phyloP scores from a whole-genome alignment of 2,329 filamentous ascomycete genomes.

The Anisogramma anomala region DNA sequence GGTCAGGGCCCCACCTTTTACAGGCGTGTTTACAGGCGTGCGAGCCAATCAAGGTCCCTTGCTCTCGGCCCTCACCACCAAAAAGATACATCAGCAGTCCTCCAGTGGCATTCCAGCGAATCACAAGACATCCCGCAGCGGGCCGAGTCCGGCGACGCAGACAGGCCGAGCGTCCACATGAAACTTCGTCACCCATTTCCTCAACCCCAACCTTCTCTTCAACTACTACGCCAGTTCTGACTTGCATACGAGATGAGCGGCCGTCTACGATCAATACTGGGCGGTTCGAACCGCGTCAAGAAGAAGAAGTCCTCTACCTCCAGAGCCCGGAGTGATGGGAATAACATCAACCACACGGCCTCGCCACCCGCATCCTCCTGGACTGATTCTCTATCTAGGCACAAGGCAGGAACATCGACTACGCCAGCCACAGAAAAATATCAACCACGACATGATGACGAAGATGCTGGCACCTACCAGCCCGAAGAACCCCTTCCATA shows the following conservation, averaged over 20 bases:
- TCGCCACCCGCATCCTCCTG: slow-evolving; percentile 14
- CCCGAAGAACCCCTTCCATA: slow-evolving; percentile 40
- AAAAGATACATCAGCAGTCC: too few species aligned
- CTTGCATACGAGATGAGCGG: slow-evolving; percentile 10
- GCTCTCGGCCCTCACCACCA: too few species aligned
- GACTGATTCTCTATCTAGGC: slow-evolving; percentile 14
- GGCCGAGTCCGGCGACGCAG: neutral
- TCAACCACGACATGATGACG: slow-evolving; percentile 16
- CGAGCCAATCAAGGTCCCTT: too few species aligned
- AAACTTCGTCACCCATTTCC: neutral
- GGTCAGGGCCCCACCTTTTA: too few species aligned
- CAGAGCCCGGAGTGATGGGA: neutral
- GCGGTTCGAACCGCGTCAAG: slow-evolving; percentile 15
- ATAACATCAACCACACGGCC: neutral
- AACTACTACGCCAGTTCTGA: neutral
- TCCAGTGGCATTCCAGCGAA: neutral
- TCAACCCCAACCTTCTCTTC: neutral
- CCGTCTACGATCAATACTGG: slow-evolving; percentile 17
- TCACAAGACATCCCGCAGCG: slow-evolving; percentile 1
- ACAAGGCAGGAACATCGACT: slow-evolving; percentile 8
- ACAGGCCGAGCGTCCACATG: neutral
- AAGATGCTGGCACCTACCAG: slow-evolving; percentile 25
- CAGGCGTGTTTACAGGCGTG: too few species aligned
- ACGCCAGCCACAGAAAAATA: neutral
- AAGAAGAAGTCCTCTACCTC: slow-evolving; percentile 14